Evolutionary conservation across 352 stramenopile species (phyloP).

Genomic region (Phytophthora ramorum): DNA sequence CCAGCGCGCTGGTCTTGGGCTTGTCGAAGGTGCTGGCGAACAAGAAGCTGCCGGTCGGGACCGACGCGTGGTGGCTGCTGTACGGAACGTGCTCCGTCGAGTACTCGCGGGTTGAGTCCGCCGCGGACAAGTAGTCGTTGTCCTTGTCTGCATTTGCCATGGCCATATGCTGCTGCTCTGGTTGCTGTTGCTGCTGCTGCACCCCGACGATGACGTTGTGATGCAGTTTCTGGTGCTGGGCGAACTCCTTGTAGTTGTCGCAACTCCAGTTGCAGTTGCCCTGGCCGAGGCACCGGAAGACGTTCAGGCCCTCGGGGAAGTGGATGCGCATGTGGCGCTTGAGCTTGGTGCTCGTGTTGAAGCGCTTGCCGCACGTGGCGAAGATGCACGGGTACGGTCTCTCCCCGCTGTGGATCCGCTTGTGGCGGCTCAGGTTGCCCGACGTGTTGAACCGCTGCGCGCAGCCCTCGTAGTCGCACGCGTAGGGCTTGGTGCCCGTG

Average conservation of each 20-base stretch:
- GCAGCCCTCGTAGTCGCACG: constrained; percentile 80
- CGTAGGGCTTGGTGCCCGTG: constrained; percentile 85
- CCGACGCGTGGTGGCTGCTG: constrained; percentile 21
- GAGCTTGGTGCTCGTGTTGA: constrained; percentile 91
- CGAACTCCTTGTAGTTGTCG: constrained; percentile 89
- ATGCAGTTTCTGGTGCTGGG: constrained; percentile 76
- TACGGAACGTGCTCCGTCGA: constrained; percentile 24
- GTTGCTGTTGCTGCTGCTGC: constrained; percentile 24
- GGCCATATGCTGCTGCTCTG: constrained; percentile 7
- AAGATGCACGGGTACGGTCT: constrained; percentile 85
- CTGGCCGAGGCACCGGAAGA: constrained; percentile 70
- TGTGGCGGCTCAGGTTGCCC: constrained; percentile 87
- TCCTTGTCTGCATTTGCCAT: constrained; percentile 28
- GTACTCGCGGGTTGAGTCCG: constrained; percentile 34
- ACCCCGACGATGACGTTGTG: constrained; percentile 76
- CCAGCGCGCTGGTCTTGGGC: constrained; percentile 32
- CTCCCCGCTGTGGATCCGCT: constrained; percentile 88
- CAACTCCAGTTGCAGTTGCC: constrained; percentile 62
- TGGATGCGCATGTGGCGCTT: constrained; percentile 91
- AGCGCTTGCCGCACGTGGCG: constrained; percentile 79
- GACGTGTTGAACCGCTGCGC: constrained; percentile 88
- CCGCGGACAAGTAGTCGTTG: constrained; percentile 51
- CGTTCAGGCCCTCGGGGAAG: constrained; percentile 77
- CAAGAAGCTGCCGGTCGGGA: constrained; percentile 43
- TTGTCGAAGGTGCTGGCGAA: constrained; percentile 47